Conservation (phyloP, 805 yeast genomes). For the Teunomyces tritomae region DNA sequence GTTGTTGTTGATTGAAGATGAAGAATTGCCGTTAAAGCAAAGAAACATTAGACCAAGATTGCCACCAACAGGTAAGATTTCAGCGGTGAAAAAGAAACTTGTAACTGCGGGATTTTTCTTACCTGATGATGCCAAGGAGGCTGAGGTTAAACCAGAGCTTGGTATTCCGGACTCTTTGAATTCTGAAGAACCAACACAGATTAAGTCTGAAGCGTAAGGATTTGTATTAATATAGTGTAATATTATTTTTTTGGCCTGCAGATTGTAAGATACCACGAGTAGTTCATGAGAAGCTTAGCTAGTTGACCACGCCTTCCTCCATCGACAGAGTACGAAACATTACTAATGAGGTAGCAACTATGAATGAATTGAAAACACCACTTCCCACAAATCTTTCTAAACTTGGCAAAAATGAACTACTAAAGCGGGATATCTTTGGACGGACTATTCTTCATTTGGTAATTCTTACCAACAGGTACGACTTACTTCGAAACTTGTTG, state of each 20-base stretch:
- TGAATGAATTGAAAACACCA: conserved; percentile 4
- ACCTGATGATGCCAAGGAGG: conserved; percentile 25
- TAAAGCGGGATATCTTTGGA: conserved; percentile 67
- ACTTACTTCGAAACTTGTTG: conserved; percentile 45
- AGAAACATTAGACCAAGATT: conserved; percentile 72
- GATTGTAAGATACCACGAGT: background rate
- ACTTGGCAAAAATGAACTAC: conserved; percentile 37
- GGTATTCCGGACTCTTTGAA: background rate
- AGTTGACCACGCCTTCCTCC: background rate
- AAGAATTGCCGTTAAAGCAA: conserved; percentile 76
- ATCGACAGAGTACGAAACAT: background rate
- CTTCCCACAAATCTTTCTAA: conserved; percentile 7
- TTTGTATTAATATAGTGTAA: background rate
- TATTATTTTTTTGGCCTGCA: background rate
- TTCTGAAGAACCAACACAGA: background rate
- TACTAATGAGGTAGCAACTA: background rate
- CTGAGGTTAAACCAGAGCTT: background rate
- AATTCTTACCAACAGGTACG: conserved; percentile 48
- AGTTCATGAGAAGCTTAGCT: background rate
- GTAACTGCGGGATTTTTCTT: conserved; percentile 55
- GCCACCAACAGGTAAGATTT: conserved; percentile 88
- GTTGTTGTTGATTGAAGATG: conserved; percentile 66
- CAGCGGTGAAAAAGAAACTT: conserved; percentile 63
- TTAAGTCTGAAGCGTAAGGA: background rate
- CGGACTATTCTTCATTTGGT: conserved; percentile 60